Base-by-base conservation (phyloP, 805 yeast genomes). In the Starmera quercuum region DNA sequence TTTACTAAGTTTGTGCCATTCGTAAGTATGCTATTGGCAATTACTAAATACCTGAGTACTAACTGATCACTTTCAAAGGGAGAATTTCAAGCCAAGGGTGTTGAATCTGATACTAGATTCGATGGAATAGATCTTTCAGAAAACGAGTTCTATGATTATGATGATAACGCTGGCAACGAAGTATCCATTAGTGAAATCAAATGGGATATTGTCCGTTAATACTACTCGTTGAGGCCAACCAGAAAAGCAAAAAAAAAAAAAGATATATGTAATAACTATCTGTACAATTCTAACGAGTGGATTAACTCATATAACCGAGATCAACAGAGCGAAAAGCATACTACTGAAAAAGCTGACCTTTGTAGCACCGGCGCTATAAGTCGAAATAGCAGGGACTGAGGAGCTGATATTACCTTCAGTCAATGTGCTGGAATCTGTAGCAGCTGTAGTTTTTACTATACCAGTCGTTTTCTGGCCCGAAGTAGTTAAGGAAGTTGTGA, bases 61-160 rank as follows among this genome's bases (percentile, higher is more conserved):
- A n/a, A n/a, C n/a, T n/a, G n/a, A n/a, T n/a, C 47, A 30, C 25
- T 31, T 30, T 46, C 47, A 10, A 27, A 47, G 24, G 92, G 90
- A 0, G 56, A 53, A 29, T 82, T 82, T 53, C 46, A 53, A 20
- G 77, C 82, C 35, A 59, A 51, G 26, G 83, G 83, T 10, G 64
- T 59, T 6, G 77, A 72, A 11, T 54, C 73, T 3, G 56, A 60
- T 10, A 64, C 81, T 8, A 56, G 53, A 34, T 84, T 83, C 49
- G 50, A 51, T 6, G 84, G 82, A 20, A 71, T 86, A 18, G 92
- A 82, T 36, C 61, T 87, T 20, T 71, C 66, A 24, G 95, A 84
- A 18, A 77, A 74, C 34, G 97, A 92, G 53, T 88, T 95, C 88
- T 92, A 79, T 53, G 98, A 92, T 49, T 92, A 88, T 52, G 97